These are phyloP conservation scores for Neopestalotiopsis sp. DNA, from an alignment of 2,329 filamentous ascomycete genomes.

Conservation along the genomic window DNA sequence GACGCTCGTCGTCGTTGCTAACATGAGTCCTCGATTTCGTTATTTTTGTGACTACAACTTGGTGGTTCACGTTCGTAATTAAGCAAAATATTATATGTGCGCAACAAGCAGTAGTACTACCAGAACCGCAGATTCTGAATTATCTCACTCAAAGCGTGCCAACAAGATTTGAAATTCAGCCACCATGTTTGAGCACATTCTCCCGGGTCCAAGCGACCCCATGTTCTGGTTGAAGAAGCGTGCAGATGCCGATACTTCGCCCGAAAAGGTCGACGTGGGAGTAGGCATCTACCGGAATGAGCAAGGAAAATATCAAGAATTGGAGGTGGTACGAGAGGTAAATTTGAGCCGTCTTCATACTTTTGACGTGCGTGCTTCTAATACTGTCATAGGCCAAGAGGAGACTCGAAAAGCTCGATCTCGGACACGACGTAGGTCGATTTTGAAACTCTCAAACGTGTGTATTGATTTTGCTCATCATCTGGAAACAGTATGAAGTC, in stretches of 20 bases:
- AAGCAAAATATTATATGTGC: neutral
- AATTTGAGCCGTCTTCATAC: neutral
- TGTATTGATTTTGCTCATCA: neutral
- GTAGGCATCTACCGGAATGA: slow-evolving; percentile 44
- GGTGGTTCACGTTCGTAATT: neutral
- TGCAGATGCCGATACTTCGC: slow-evolving; percentile 35
- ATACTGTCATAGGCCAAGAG: slow-evolving; percentile 29
- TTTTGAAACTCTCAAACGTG: neutral
- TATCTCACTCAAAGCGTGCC: no score
- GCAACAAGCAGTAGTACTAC: no score
- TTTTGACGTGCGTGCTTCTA: neutral
- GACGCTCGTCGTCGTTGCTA: neutral
- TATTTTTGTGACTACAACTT: neutral
- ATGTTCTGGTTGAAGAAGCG: slow-evolving; percentile 40
- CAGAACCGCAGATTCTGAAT: no score
- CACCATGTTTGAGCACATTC: neutral
- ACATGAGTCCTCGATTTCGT: neutral
- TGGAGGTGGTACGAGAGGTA: slow-evolving; percentile 33
- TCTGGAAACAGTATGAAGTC: slow-evolving; percentile 36
- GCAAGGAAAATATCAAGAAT: slow-evolving; percentile 37
- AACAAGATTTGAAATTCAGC: no score
- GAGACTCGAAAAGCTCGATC: slow-evolving; percentile 25
- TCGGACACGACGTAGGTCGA: slow-evolving; percentile 34
- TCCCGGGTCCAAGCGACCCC: slow-evolving; percentile 28
- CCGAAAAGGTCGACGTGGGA: slow-evolving; percentile 42